Evolutionary conservation across 768 basidiomycete species (phyloP).

Genomic region (Xerocomellus amylosporus): DNA sequence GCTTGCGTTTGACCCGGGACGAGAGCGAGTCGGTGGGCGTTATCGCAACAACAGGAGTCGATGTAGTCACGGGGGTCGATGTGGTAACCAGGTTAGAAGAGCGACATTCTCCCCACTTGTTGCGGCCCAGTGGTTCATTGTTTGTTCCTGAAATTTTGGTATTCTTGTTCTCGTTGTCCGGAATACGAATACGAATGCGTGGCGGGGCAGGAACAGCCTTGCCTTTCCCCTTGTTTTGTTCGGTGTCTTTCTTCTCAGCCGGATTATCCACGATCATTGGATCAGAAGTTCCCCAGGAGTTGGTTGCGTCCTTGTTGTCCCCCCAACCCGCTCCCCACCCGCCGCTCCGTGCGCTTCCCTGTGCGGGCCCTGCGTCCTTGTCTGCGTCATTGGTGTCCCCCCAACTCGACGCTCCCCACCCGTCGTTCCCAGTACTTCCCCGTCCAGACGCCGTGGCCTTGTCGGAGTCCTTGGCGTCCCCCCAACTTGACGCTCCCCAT

Average conservation of each 20-base stretch:
- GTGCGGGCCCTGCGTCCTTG: not conserved
- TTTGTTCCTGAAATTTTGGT: slow-evolving; percentile 26
- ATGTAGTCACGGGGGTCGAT: slow-evolving; percentile 7
- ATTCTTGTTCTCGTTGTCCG: slow-evolving; percentile 13
- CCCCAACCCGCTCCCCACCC: slow-evolving; percentile 9
- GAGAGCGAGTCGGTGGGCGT: slow-evolving; percentile 19
- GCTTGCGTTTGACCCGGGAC: slow-evolving; percentile 27
- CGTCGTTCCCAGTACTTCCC: not conserved
- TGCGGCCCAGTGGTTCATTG: slow-evolving; percentile 13
- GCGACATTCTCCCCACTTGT: slow-evolving; percentile 15
- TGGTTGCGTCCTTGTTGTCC: not conserved
- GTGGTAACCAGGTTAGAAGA: not conserved
- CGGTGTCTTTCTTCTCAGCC: not conserved
- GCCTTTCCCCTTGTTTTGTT: slow-evolving; percentile 7
- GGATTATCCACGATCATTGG: slow-evolving; percentile 11
- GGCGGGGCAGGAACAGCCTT: slow-evolving; percentile 22
- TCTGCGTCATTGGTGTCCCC: not conserved
- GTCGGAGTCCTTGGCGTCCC: not conserved
- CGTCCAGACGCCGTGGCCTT: slow-evolving; percentile 2
- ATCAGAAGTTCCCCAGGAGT: slow-evolving; percentile 3
- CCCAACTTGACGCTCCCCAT: slow-evolving; percentile 1
- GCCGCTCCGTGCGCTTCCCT: not conserved
- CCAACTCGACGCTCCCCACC: slow-evolving; percentile 1
- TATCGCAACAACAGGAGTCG: slow-evolving; percentile 9
- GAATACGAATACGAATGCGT: slow-evolving; percentile 25